Conservation (phyloP, 2,329 filamentous ascomycete genomes). For the Neurospora crassa region DNA sequence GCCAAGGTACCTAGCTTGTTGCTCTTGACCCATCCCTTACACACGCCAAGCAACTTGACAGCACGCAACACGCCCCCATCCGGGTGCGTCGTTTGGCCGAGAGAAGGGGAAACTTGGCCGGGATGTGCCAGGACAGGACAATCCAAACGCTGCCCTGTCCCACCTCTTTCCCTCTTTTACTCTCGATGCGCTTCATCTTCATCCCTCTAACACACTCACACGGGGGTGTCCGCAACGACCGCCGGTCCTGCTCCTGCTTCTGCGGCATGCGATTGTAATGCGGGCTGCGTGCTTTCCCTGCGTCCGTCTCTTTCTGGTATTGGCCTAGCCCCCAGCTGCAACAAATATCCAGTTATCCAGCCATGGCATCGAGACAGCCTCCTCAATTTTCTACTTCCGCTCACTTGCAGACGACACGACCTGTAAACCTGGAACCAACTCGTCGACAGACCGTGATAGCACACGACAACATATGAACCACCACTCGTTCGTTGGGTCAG, state of each 20-base stretch:
- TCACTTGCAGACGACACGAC: not conserved
- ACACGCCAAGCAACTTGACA: not conserved
- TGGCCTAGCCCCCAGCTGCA: not conserved
- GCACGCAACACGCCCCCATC: not conserved
- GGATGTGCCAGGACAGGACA: not conserved
- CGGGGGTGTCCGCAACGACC: not conserved
- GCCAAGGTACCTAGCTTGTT: not conserved
- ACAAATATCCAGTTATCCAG: not conserved
- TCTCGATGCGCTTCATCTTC: not conserved
- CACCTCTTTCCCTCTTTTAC: not conserved
- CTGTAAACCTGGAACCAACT: not conserved
- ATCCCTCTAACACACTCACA: not conserved
- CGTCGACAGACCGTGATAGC: not conserved
- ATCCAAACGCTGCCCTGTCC: not conserved
- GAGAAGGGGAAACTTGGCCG: not conserved
- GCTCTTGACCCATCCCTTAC: not conserved
- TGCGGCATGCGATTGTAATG: not conserved
- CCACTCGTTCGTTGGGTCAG: not conserved
- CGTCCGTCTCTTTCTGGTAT: not conserved
- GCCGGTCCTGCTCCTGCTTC: not conserved
- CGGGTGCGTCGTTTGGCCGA: not conserved
- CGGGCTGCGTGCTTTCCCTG: not conserved
- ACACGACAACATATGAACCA: not conserved
- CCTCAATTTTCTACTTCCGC: not conserved
- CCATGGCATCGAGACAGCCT: not conserved